These are phyloP conservation scores for Actinomucor elegans DNA, from an alignment of 371 early-diverging fungal species.

Conservation along the genomic window DNA sequence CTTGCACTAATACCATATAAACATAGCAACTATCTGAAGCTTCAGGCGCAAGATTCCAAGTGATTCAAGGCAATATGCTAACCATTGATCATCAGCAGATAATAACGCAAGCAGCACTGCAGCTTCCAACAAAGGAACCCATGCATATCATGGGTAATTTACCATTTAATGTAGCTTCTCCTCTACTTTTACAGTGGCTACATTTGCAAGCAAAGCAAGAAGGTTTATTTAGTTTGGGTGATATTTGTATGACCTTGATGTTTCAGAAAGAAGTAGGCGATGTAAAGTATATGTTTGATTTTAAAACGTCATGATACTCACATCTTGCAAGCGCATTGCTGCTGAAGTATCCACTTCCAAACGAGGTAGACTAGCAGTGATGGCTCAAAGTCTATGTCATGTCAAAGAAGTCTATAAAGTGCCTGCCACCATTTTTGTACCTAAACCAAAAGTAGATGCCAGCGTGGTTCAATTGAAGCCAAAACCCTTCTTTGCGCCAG, in stretches of 20 bases:
- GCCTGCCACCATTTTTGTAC: conserved; percentile 68
- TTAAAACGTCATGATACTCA: neutral
- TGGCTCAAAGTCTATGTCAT: conserved; percentile 73
- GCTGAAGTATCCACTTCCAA: conserved; percentile 54
- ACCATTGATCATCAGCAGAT: conserved; percentile 54
- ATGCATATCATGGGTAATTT: conserved; percentile 76
- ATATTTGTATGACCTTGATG: conserved; percentile 78
- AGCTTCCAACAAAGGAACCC: neutral
- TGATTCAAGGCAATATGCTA: conserved; percentile 74
- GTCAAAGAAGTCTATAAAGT: conserved; percentile 64
- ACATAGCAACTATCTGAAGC: conserved; percentile 67
- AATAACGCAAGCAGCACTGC: conserved; percentile 5
- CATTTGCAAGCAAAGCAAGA: conserved; percentile 50
- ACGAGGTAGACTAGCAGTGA: conserved; percentile 72
- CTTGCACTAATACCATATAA: no score
- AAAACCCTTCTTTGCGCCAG: conserved; percentile 23
- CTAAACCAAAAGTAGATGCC: conserved; percentile 78
- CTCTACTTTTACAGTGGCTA: conserved; percentile 75
- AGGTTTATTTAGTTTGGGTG: conserved; percentile 61
- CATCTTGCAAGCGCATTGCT: conserved; percentile 52
- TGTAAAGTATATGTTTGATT: conserved; percentile 34
- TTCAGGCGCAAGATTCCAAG: conserved; percentile 44
- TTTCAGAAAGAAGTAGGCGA: conserved; percentile 86
- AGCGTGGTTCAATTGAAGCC: conserved; percentile 69
- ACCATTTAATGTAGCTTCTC: conserved; percentile 80